These are phyloP conservation scores for Candida boidinii DNA, from an alignment of 805 yeast genomes.

Conservation along the genomic window DNA sequence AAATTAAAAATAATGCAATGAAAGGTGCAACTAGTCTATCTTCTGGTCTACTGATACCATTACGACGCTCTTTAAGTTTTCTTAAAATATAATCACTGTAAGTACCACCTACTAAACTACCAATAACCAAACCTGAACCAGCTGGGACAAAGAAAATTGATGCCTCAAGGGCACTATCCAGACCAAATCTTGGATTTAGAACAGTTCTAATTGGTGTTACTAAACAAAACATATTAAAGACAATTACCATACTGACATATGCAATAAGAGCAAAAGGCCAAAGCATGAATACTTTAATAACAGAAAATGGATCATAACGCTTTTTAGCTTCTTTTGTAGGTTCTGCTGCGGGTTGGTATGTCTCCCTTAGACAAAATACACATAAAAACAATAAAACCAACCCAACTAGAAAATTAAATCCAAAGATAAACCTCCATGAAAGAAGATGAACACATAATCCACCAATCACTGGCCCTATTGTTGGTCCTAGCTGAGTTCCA, in stretches of 20 bases:
- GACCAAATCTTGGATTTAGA: conserved; percentile 44
- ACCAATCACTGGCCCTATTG: conserved; percentile 44
- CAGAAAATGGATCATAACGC: conserved; percentile 36
- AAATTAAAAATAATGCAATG: conserved; percentile 30
- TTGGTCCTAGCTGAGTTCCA: conserved; percentile 47
- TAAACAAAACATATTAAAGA: conserved; percentile 41
- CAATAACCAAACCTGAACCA: conserved; percentile 41
- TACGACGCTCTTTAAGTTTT: conserved; percentile 29
- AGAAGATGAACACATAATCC: conserved; percentile 42
- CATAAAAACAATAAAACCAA: conserved; percentile 25
- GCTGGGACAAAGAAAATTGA: conserved; percentile 49
- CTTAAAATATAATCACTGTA: conserved; percentile 41
- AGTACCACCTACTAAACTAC: conserved; percentile 42
- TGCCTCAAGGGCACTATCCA: conserved; percentile 38
- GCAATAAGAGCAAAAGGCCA: conserved; percentile 36
- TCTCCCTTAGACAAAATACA: conserved; percentile 36
- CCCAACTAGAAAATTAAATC: conserved; percentile 38
- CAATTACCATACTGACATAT: conserved; percentile 27
- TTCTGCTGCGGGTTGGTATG: conserved; percentile 25
- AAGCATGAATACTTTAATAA: conserved; percentile 31
- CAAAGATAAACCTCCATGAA: conserved; percentile 45
- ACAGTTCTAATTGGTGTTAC: conserved; percentile 49
- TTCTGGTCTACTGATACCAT: conserved; percentile 40
- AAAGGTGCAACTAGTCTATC: conserved; percentile 37
- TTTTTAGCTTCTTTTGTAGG: conserved; percentile 21